Conservation (phyloP, 441 rosid genomes). For the Isatis lusitanica region DNA sequence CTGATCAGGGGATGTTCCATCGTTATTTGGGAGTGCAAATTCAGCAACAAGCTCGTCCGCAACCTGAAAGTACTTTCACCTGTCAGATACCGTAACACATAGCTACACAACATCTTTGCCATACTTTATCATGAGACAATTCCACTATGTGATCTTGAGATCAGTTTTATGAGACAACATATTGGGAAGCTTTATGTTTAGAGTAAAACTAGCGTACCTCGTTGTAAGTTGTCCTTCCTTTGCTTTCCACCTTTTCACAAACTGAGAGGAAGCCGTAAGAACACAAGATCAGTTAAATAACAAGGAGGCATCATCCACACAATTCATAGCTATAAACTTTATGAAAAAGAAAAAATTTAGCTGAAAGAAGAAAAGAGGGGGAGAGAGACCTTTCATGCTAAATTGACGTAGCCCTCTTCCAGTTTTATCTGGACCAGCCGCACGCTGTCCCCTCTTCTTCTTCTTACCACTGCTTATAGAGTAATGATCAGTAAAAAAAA, state of each 20-base stretch:
- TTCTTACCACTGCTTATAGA: constrained; percentile 59
- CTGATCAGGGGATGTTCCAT: constrained; percentile 87
- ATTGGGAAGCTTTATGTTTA: constrained; percentile 1
- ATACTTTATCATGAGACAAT: constrained; percentile 21
- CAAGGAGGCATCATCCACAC: background rate
- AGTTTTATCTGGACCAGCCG: constrained; percentile 81
- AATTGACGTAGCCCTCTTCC: constrained; percentile 97
- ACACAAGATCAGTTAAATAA: constrained; percentile 13
- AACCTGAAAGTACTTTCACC: constrained; percentile 64
- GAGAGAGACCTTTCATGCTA: constrained; percentile 85
- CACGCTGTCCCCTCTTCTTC: constrained; percentile 89
- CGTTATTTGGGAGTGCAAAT: constrained; percentile 81
- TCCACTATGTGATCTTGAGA: constrained; percentile 1
- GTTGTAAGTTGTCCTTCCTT: constrained; percentile 97
- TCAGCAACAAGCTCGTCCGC: constrained; percentile 99
- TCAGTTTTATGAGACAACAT: background rate
- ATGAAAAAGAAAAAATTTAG: background rate
- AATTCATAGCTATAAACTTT: constrained; percentile 10
- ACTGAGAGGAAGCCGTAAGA: constrained; percentile 50
- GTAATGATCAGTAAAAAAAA: constrained; percentile 25
- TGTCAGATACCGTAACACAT: constrained; percentile 35
- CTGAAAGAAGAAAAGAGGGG: background rate
- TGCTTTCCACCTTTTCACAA: constrained; percentile 98
- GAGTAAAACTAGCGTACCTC: constrained; percentile 69
- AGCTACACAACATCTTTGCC: background rate